Percentiles rank a stretch among this genome's conserved stretches.
Conservation (phyloP, 495 filamentous ascomycete species). For the Usnea hakonensis region DNA sequence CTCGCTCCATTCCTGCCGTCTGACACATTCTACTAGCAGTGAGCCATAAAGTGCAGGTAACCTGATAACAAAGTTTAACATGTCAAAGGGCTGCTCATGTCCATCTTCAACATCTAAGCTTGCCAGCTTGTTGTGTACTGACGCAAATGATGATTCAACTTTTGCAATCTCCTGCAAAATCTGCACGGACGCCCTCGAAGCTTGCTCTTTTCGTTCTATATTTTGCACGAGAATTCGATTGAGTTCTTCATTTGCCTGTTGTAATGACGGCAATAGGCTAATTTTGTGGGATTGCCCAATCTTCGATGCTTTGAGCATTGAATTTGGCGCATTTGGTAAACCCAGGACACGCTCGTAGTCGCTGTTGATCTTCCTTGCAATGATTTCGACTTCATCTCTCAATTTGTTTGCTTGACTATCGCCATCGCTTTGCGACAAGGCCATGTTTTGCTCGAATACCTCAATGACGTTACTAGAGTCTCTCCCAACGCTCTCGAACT, state of each 20-base stretch:
- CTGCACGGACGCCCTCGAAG: constrained; percentile 50
- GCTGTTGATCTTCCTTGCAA: constrained; percentile 76
- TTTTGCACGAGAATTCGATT: constrained; percentile 61
- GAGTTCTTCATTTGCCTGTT: constrained; percentile 65
- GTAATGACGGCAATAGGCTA: constrained; percentile 74
- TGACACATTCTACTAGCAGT: constrained; percentile 74
- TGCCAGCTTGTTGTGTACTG: constrained; percentile 60
- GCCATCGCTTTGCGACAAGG: constrained; percentile 27
- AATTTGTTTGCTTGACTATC: constrained; percentile 44
- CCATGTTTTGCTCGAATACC: constrained; percentile 35
- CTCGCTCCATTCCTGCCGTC: constrained; percentile 80
- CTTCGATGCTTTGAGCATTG: constrained; percentile 72
- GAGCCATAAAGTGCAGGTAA: constrained; percentile 85
- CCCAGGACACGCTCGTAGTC: constrained; percentile 75
- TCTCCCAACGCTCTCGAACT: constrained; percentile 44
- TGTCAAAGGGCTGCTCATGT: constrained; percentile 63
- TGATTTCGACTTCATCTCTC: constrained; percentile 75
- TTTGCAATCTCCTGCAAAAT: constrained; percentile 74
- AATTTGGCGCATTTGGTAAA: constrained; percentile 59
- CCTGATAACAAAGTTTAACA: constrained; percentile 64
- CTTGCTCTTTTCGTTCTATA: constrained; percentile 53
- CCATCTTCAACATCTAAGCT: constrained; percentile 62
- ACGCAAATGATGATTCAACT: constrained; percentile 64
- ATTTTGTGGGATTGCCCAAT: constrained; percentile 80
- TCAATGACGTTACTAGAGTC: constrained; percentile 35